Evolutionary conservation across 2,329 filamentous ascomycete species (phyloP).

Genomic region (Verticillium tricorpus): DNA sequence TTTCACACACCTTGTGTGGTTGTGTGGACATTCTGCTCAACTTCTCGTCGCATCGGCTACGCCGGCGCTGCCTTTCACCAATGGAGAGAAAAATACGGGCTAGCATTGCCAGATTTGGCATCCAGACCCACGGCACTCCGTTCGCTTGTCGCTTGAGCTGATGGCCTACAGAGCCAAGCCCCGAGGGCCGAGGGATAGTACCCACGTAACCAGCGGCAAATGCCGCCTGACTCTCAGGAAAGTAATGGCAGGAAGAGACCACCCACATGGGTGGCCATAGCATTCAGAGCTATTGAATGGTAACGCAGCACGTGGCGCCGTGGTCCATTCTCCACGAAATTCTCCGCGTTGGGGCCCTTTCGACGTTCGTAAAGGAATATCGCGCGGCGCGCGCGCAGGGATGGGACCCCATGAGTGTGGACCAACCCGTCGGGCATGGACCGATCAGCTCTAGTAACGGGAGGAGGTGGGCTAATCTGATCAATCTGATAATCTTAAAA

Average conservation of each 20-base stretch:
- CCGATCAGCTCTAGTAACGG: neutral
- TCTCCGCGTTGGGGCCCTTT: neutral
- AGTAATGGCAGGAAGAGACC: neutral
- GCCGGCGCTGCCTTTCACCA: neutral
- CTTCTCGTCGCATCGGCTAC: neutral
- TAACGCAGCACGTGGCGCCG: neutral
- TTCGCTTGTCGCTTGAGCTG: neutral
- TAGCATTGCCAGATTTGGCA: neutral
- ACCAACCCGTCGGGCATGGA: neutral
- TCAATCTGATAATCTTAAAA: constrained; percentile 2
- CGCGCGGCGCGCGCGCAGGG: neutral
- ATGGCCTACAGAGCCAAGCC: neutral
- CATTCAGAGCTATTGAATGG: neutral
- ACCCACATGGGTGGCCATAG: neutral
- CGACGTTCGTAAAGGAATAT: neutral
- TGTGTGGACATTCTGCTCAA: neutral
- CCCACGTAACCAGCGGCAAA: neutral
- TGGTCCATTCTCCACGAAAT: neutral
- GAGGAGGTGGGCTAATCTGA: neutral
- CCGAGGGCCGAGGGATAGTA: neutral
- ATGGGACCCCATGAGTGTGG: neutral
- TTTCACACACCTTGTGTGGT: neutral
- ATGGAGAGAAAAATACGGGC: neutral
- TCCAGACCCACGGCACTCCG: neutral
- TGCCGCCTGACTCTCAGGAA: neutral